These are phyloP conservation scores for Polygonum aviculare DNA, from an alignment of 148 eudicot species.

Conservation along the genomic window DNA sequence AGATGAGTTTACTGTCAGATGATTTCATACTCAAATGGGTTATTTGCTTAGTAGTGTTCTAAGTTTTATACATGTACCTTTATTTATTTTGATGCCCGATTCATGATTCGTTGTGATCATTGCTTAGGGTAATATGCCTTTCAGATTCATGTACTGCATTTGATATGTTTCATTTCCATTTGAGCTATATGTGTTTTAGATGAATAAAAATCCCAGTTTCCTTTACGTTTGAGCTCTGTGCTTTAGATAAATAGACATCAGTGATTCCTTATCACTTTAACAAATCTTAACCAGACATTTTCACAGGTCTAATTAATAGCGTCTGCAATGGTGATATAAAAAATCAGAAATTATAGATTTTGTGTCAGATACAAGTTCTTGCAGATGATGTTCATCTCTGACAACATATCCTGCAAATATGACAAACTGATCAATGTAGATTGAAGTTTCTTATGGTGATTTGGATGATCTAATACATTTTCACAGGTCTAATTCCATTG, in stretches of 20 bases:
- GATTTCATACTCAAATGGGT: neutral
- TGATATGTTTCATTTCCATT: neutral
- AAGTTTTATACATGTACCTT: neutral
- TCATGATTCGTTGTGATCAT: neutral
- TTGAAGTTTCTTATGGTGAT: neutral
- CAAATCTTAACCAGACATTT: neutral
- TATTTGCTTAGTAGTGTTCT: neutral
- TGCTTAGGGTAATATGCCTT: neutral
- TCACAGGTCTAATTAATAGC: neutral
- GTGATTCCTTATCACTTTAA: neutral
- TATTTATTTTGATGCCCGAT: neutral
- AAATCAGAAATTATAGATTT: too few relatives aligned
- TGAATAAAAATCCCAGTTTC: neutral
- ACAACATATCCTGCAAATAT: too few relatives aligned
- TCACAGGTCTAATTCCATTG: neutral
- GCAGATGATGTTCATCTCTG: too few relatives aligned
- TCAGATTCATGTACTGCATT: neutral
- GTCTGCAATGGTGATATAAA: too few relatives aligned
- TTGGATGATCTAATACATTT: neutral
- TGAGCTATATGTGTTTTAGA: neutral
- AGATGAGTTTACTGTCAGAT: neutral
- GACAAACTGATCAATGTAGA: too few relatives aligned
- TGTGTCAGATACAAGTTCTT: too few relatives aligned
- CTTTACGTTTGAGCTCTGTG: neutral
- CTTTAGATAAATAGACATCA: neutral